These are phyloP conservation scores for Trametopsis cervina DNA, from an alignment of 768 basidiomycete genomes.

Conservation along the genomic window DNA sequence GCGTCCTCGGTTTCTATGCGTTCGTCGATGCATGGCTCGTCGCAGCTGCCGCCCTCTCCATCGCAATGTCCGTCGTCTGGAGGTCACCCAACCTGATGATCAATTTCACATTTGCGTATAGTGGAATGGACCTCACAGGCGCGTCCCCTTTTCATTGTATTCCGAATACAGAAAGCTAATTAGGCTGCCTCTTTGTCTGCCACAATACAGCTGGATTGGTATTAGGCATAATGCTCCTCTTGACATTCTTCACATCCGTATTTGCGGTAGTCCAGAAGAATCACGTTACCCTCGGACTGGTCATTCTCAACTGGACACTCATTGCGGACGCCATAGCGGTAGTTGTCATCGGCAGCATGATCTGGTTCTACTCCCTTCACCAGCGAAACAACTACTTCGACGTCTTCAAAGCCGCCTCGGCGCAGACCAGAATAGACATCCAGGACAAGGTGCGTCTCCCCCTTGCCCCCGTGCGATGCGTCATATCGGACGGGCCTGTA, in stretches of 20 bases:
- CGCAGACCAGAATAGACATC: slow-evolving; percentile 43
- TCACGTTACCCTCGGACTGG: slow-evolving; percentile 62
- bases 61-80: slow-evolving; percentile 71
- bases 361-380: slow-evolving; percentile 79
- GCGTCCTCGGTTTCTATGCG: slow-evolving; percentile 64
- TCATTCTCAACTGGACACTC: slow-evolving; percentile 71
- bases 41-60: slow-evolving; percentile 55
- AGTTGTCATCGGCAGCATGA: slow-evolving; percentile 56
- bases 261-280: slow-evolving; percentile 64
- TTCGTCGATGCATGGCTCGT: slow-evolving; percentile 66
- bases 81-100: slow-evolving; percentile 58
- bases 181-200: no score
- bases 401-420: slow-evolving; percentile 43
- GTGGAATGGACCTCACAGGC: slow-evolving; percentile 52
- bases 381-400: slow-evolving; percentile 62
- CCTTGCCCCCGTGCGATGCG: background rate
- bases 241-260: slow-evolving; percentile 67
- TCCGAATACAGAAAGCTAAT: background rate
- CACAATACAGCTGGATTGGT: slow-evolving; percentile 52
- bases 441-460: slow-evolving; percentile 63
- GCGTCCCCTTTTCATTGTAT: slow-evolving; percentile 18
- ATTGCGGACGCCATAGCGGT: slow-evolving; percentile 56
- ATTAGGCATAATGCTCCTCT: slow-evolving; percentile 57
- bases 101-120: slow-evolving; percentile 71
- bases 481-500: background rate